These are phyloP conservation scores for Phaffomyces opuntiae DNA, from an alignment of 805 yeast genomes.

Conservation along the genomic window DNA sequence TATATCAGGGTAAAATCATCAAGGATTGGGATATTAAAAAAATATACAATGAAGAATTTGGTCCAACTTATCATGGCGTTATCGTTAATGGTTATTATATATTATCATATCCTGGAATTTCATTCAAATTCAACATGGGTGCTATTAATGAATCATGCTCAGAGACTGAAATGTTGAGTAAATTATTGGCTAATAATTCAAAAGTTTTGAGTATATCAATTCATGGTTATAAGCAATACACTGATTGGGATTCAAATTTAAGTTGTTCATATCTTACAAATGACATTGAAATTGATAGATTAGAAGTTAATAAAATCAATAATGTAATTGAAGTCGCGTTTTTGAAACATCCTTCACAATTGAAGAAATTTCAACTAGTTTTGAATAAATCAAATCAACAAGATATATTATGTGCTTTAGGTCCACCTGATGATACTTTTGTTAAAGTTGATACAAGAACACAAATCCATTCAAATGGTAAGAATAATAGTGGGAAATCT, in stretches of 20 bases:
- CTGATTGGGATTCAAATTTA: slow-evolving; percentile 19
- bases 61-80: slow-evolving; percentile 56
- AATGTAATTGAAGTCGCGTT: slow-evolving; percentile 15
- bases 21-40: slow-evolving; percentile 29
- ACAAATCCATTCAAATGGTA: slow-evolving; percentile 28
- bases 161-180: slow-evolving; percentile 1
- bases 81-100: slow-evolving; percentile 22
- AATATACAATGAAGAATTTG: slow-evolving; percentile 50
- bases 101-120: slow-evolving; percentile 50
- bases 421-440: slow-evolving; percentile 51
- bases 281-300: slow-evolving; percentile 9
- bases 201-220: slow-evolving; percentile 9
- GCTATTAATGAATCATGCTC: slow-evolving; percentile 1
- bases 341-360: slow-evolving; percentile 18
- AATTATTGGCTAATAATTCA: slow-evolving; percentile 7
- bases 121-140: slow-evolving; percentile 36
- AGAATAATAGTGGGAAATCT: background rate
- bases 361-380: slow-evolving; percentile 15
- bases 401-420: slow-evolving; percentile 38
- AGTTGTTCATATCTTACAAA: slow-evolving; percentile 11
- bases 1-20: slow-evolving; percentile 11
- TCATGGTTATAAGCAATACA: slow-evolving; percentile 11
- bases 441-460: slow-evolving; percentile 37
- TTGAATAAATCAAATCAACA: slow-evolving; percentile 44
- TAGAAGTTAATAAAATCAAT: slow-evolving; percentile 2